A percentile compares a stretch with the other conserved stretches of the same genome.
phyloP scores from a whole-genome alignment of 352 stramenopile genomes.

The Globisporangium echinulatum region DNA sequence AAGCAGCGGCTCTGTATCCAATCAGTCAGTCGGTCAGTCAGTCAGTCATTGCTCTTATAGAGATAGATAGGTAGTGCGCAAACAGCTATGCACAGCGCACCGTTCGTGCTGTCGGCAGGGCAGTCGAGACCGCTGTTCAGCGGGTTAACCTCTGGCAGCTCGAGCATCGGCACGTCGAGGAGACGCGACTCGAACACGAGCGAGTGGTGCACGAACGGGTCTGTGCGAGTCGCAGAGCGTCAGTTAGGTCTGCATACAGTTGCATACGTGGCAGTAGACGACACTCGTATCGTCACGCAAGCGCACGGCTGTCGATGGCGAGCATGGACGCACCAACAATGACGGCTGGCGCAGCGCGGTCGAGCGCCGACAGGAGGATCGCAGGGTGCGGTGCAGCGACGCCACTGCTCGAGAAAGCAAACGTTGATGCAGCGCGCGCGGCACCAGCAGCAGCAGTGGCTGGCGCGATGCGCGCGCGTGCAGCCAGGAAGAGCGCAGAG shows the following conservation, averaged over 20 bases:
- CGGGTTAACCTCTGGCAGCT: conserved; percentile 14
- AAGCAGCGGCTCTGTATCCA: conserved; percentile 45
- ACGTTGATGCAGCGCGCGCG: conserved; percentile 7
- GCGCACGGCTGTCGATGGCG: background rate
- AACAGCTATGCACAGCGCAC: background rate
- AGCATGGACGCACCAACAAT: conserved; percentile 5
- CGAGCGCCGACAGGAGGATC: conserved; percentile 12
- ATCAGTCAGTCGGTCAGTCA: background rate
- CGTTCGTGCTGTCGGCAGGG: conserved; percentile 12
- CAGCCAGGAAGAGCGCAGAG: conserved; percentile 6
- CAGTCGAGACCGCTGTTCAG: conserved; percentile 9
- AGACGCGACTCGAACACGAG: conserved; percentile 13
- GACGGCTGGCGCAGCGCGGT: conserved; percentile 8
- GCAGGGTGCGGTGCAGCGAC: conserved; percentile 7
- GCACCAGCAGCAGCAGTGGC: background rate
- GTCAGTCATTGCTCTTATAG: background rate
- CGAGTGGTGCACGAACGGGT: conserved; percentile 9
- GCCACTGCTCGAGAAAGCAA: background rate
- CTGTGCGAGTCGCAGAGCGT: background rate
- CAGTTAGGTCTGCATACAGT: background rate
- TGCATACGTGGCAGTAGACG: background rate
- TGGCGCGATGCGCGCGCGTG: conserved; percentile 8
- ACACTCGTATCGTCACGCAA: background rate
- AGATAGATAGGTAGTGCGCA: background rate
- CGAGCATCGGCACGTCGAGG: conserved; percentile 7